Conservation (phyloP, 1,284 basidiomycete genomes). For the Exobasidium cylindrosporum region DNA sequence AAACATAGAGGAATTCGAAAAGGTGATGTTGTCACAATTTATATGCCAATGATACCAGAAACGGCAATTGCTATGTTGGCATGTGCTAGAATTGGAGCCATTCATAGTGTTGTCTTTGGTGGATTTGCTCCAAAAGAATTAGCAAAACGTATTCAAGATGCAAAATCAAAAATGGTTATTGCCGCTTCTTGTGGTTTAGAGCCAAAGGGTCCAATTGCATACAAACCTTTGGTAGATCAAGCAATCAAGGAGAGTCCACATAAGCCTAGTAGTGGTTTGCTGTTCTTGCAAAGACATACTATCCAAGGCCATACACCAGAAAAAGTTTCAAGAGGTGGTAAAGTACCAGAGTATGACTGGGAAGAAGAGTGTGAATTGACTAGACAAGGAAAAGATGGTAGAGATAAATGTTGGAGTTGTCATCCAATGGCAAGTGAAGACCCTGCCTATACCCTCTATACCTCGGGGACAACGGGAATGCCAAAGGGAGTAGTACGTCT, state of each 20-base stretch:
- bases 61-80: conserved; percentile 50
- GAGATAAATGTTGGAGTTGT: conserved; percentile 35
- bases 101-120: conserved; percentile 53
- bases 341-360: conserved; percentile 43
- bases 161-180: conserved; percentile 36
- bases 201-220: conserved; percentile 44
- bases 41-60: conserved; percentile 53
- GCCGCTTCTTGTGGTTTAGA: conserved; percentile 48
- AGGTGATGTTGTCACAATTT: conserved; percentile 45
- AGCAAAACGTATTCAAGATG: conserved; percentile 48
- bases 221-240: conserved; percentile 46
- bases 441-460: conserved; percentile 29
- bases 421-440: conserved; percentile 41
- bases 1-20: conserved; percentile 36
- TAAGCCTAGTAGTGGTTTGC: conserved; percentile 32
- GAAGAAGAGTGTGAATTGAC: conserved; percentile 27
- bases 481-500: conserved; percentile 47
- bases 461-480: conserved; percentile 39
- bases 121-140: conserved; percentile 49
- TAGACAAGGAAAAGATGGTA: conserved; percentile 19
- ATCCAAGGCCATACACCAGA: conserved; percentile 38
- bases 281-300: conserved; percentile 36
- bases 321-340: conserved; percentile 16
- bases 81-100: conserved; percentile 47
- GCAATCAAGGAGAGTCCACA: conserved; percentile 36